A percentile compares a stretch with the other conserved stretches of the same genome.
Evolutionary conservation across 202 grass and related monocot species (phyloP).

Genomic region (Dendrocalamus latiflorus): DNA sequence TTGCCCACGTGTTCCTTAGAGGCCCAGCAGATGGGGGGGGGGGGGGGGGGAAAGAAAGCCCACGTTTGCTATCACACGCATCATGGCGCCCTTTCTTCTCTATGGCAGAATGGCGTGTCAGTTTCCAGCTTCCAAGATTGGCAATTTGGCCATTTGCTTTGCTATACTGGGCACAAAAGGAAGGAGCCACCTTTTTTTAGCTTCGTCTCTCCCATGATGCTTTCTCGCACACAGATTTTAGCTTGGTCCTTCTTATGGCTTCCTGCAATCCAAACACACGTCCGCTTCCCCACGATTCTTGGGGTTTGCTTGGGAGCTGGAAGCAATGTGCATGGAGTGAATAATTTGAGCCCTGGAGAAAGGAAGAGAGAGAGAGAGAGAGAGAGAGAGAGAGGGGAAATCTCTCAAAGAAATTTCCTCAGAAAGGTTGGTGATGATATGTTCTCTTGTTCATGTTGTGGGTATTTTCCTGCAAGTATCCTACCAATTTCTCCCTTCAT

Average conservation of each 20-base stretch:
- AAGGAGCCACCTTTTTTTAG: constrained; percentile 24
- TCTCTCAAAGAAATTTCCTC: background rate
- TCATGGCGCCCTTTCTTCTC: background rate
- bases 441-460: background rate
- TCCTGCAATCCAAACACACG: constrained; percentile 9
- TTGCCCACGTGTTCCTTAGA: background rate
- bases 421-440: constrained; percentile 3
- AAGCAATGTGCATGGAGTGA: constrained; percentile 13
- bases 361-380: background rate
- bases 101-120: background rate
- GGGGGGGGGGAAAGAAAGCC: no score
- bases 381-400: background rate
- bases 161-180: background rate
- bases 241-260: background rate
- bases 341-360: background rate
- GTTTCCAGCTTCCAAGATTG: constrained; percentile 8
- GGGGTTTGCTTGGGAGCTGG: constrained; percentile 2
- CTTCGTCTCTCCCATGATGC: background rate
- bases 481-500: background rate
- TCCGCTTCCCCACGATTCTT: constrained; percentile 18
- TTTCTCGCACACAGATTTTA: background rate
- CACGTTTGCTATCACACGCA: no score
- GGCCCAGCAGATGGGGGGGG: no score
- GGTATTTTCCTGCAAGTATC: background rate
- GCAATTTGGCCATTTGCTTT: background rate